A percentile compares a stretch with the other conserved stretches of the same genome.
Evolutionary conservation across 441 rosid species (phyloP).

Genomic region (Pelargonium fulgidum): DNA sequence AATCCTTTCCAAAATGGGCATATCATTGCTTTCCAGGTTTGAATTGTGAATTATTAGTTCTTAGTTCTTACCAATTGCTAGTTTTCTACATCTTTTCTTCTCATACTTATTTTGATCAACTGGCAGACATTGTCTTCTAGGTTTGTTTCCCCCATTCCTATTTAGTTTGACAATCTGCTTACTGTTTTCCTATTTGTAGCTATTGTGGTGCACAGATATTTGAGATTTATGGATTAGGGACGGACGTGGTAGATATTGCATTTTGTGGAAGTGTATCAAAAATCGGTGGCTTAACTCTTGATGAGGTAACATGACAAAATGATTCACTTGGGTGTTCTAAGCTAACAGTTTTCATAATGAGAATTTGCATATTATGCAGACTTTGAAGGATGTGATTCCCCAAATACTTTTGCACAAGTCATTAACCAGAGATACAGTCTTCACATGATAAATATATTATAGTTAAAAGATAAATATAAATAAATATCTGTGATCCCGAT

Average conservation of each 20-base stretch:
- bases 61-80: not conserved
- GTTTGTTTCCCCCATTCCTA: not conserved
- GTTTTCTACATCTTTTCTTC: not conserved
- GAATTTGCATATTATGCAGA: slow-evolving; percentile 9
- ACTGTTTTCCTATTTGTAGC: slow-evolving; percentile 39
- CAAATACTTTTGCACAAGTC: not conserved
- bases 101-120: slow-evolving; percentile 8
- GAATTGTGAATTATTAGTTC: slow-evolving; percentile 10
- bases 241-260: slow-evolving; percentile 78
- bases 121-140: not conserved
- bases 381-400: slow-evolving; percentile 4
- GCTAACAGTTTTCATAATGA: slow-evolving; percentile 2
- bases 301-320: slow-evolving; percentile 54
- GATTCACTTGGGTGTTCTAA: slow-evolving; percentile 6
- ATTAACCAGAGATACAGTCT: not conserved
- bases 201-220: slow-evolving; percentile 99
- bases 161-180: slow-evolving; percentile 22
- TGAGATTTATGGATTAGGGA: slow-evolving; percentile 91
- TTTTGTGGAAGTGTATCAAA: slow-evolving; percentile 83
- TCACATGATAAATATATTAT: not conserved
- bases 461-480: not conserved
- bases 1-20: slow-evolving; percentile 98
- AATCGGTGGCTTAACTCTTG: slow-evolving; percentile 83
- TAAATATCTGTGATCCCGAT: not conserved
- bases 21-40: slow-evolving; percentile 94